Evolutionary conservation across 2,329 filamentous ascomycete species (phyloP).

Genomic region (Fusarium denticulatum): DNA sequence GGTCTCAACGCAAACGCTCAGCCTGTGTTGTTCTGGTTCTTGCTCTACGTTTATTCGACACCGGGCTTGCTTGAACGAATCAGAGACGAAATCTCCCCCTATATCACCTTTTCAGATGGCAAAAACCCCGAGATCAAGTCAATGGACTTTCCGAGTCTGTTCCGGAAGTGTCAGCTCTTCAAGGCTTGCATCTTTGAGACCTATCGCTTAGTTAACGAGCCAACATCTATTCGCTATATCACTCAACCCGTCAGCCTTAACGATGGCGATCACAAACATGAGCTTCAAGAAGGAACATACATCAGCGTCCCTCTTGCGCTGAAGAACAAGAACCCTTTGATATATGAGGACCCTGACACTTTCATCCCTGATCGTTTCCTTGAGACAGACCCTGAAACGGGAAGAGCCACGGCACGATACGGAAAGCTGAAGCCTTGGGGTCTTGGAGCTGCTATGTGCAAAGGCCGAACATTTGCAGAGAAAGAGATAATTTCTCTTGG

Average conservation of each 20-base stretch:
- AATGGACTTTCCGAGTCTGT: constrained; percentile 20
- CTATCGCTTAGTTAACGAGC: constrained; percentile 30
- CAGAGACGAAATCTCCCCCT: constrained; percentile 24
- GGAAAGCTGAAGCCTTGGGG: constrained; percentile 40
- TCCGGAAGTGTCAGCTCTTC: constrained; percentile 29
- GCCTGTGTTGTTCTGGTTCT: constrained; percentile 36
- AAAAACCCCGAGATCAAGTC: constrained; percentile 8
- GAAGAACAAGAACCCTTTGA: constrained; percentile 18
- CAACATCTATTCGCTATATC: constrained; percentile 32
- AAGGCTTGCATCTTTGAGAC: constrained; percentile 40
- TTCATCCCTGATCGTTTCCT: constrained; percentile 39
- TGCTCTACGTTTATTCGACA: constrained; percentile 31
- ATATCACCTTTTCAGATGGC: not conserved
- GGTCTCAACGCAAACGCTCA: constrained; percentile 37
- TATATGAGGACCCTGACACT: constrained; percentile 28
- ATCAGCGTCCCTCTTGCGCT: constrained; percentile 29
- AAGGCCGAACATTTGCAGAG: constrained; percentile 41
- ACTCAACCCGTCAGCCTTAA: constrained; percentile 15
- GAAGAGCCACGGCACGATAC: constrained; percentile 25
- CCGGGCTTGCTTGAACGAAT: constrained; percentile 10
- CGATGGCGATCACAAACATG: constrained; percentile 20
- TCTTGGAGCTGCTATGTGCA: constrained; percentile 34
- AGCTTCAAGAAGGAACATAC: constrained; percentile 32
- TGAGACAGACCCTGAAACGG: constrained; percentile 7
- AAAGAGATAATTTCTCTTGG: constrained; percentile 34